Base-by-base conservation (phyloP, 805 yeast species). In the Pichia cephalocereana region DNA sequence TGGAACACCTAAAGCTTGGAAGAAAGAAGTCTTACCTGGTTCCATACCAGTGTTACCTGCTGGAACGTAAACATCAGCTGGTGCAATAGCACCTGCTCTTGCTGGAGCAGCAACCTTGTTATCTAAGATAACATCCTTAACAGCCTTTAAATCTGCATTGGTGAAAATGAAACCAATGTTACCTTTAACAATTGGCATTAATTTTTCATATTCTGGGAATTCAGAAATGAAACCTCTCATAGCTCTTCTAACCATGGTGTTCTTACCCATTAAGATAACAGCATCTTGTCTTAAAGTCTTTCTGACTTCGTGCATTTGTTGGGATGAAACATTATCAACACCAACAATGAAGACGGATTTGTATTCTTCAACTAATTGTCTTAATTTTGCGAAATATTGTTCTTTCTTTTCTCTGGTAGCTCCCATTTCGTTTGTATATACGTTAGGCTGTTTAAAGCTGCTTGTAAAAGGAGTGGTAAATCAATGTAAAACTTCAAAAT, bases 31-130 rank as follows among this genome's bases (percentile, higher is more conserved):
- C 88, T 93, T 93, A 85, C 98, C 98, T 76, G 99, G 99, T 80
- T 93, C 99, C 96, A 93, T 90, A 86, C 98, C 97, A 65, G 99
- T 93, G 96, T 93, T 93, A 76, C 96, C 95, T 66, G 98, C 98
- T 71, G 95, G 95, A 63, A 93, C 85, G 84, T 82, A 88, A 68
- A 93, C 98, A 70, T 91, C 97, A 72, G 73, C 84, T 74, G 98
- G 98, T 68, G 99, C 97, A 70, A 88, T 70, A 69, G 98, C 98
- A 88, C 99, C 99, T 59, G 99, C 95, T 79, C 90, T 90, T 69
- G 99, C 99, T 76, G 99, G 99, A 68, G 99, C 99, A 70, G 96
- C 96, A 71, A 93, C 97, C 76, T 85, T 90, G 90, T 93, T 93
- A 67, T 85, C 72, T 62, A 85, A 68, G 66, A 93, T 78, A 57